Base-by-base conservation (phyloP, 345 rosid genomes). In the Populus pruinosa region DNA sequence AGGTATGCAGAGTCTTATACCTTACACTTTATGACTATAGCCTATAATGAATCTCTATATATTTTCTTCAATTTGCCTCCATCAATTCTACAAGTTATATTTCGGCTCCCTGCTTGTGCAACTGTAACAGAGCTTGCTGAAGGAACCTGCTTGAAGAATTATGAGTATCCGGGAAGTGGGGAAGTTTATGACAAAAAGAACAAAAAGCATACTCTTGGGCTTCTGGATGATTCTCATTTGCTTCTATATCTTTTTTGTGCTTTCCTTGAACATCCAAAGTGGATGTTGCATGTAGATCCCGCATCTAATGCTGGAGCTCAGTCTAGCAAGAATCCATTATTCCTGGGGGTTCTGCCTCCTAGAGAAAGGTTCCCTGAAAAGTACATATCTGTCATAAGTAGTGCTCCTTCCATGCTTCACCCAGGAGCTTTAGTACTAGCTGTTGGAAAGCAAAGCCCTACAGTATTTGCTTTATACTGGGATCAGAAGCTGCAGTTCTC, bases 211-310 rank as follows among this genome's bases (percentile, higher is more conserved):
- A 88, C 87, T 81, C 83, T 87, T 67, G 97, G 92, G 77, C 93
- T 90, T 75, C 98, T 96, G 62, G 91, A 93, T 0, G 99, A 96
- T 87, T 91, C 99, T 31, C 96, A 92, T 84, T 83, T 96, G 82
- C 97, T 93, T 69, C 80, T 91, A 67, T 96, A 96, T 82, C 82
- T 95, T 69, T 95, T 96, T 83, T 93, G 98, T 82, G 99, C 97
- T 38, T 96, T 88, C 81, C 82, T 93, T 70, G 99, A 96, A 87
- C 94, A 93, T 72, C 99, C 98, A 9, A 93, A 92, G 83, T 96
- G 99, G 99, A 96, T 91, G 97, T 85, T 93, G 18, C 99, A 92
- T 82, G 88, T 95, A 65, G 99, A 95, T 86, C 97, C 98, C 16
- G 79, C 92, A 69, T 90, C 96, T 17, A 86, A 90, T 80, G 82